Conservation (phyloP, 2,329 filamentous ascomycete species). For the Sordariomycetes sp. region DNA sequence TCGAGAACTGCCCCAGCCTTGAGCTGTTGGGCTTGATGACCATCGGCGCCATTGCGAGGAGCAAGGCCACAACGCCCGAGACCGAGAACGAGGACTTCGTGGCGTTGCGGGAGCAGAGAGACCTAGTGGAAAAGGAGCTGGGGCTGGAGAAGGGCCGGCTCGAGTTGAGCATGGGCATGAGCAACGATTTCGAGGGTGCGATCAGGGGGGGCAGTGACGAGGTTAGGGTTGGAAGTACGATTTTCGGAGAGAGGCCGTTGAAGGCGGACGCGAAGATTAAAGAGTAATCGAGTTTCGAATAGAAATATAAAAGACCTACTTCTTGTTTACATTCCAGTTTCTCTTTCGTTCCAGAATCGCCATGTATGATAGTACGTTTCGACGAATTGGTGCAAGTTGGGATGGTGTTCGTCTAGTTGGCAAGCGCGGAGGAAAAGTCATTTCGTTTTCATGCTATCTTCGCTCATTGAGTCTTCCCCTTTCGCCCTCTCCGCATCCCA, state of each 20-base stretch:
- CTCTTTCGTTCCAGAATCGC: too few relatives aligned
- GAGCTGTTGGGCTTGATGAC: constrained; percentile 85
- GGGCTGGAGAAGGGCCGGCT: constrained; percentile 40
- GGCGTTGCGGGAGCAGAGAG: constrained; percentile 56
- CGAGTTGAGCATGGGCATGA: constrained; percentile 98
- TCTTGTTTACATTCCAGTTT: too few relatives aligned
- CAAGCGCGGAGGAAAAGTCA: too few relatives aligned
- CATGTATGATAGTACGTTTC: too few relatives aligned
- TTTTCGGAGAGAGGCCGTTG: constrained; percentile 76
- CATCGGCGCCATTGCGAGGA: constrained; percentile 87
- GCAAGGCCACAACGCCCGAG: constrained; percentile 60
- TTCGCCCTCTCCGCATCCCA: too few relatives aligned
- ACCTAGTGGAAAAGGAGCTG: constrained; percentile 52
- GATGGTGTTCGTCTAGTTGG: too few relatives aligned
- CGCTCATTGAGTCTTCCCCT: too few relatives aligned
- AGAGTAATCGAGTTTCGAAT: constrained; percentile 19
- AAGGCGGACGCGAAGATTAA: constrained; percentile 70
- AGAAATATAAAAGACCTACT: neutral
- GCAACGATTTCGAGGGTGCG: constrained; percentile 87
- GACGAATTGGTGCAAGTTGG: too few relatives aligned
- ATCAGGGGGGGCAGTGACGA: constrained; percentile 76
- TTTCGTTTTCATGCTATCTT: too few relatives aligned
- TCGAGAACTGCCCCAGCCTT: constrained; percentile 62
- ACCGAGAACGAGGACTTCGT: constrained; percentile 90
- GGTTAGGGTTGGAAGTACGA: constrained; percentile 86